phyloP scores from a whole-genome alignment of 345 rosid species.

The Salix viminalis region DNA sequence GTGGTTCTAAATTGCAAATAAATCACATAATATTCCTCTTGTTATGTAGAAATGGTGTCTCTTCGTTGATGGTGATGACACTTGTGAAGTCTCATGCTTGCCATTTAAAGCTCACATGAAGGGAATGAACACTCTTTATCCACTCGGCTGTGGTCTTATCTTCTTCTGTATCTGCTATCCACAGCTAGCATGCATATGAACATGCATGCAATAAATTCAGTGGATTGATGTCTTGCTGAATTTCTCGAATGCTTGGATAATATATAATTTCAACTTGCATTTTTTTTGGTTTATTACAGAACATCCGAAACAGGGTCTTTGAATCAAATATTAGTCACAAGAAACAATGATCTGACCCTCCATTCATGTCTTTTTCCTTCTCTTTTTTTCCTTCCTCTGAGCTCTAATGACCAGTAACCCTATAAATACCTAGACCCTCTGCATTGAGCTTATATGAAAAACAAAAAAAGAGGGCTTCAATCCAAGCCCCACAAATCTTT shows the following conservation, averaged over 20 bases:
- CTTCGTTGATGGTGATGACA: neutral
- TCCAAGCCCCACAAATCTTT: slow-evolving; percentile 23
- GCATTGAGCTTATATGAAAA: slow-evolving; percentile 3
- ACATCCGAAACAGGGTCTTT: neutral
- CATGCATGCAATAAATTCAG: slow-evolving; percentile 1
- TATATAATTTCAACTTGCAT: neutral
- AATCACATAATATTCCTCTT: neutral
- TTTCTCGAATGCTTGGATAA: neutral
- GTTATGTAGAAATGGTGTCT: neutral
- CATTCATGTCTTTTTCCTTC: neutral
- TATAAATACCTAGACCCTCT: slow-evolving; percentile 5
- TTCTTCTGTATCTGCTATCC: neutral
- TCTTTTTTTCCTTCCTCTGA: neutral
- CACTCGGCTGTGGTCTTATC: neutral
- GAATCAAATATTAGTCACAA: neutral
- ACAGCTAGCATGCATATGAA: neutral
- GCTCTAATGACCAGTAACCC: neutral
- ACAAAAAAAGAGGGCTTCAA: neutral
- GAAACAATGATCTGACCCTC: neutral
- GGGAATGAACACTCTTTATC: neutral
- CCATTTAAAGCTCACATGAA: slow-evolving; percentile 12
- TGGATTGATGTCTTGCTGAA: neutral
- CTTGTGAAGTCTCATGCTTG: neutral
- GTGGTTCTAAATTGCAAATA: neutral
- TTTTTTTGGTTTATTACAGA: too few relatives aligned